Percentiles rank a stretch among this genome's conserved stretches.
Conservation (phyloP, 2,329 filamentous ascomycete genomes). For the Xylaria sp. region DNA sequence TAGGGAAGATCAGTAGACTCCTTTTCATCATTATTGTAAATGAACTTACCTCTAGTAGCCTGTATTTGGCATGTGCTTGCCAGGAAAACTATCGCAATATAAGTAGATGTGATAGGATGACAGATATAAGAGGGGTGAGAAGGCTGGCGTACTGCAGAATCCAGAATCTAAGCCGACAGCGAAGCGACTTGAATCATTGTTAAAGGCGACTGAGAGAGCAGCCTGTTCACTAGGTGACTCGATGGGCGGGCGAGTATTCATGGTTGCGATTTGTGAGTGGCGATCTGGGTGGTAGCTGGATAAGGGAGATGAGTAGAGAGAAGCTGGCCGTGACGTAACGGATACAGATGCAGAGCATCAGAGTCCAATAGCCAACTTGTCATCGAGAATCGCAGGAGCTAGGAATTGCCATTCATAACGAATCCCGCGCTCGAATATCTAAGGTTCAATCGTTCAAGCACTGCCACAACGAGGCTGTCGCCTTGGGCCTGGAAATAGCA, state of each 20-base stretch:
- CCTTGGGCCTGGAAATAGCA: constrained; percentile 14
- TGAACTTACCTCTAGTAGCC: constrained; percentile 58
- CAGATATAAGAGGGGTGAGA: neutral
- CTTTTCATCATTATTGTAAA: neutral
- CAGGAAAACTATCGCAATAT: constrained; percentile 70
- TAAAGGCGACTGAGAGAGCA: constrained; percentile 87
- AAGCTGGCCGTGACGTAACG: constrained; percentile 34
- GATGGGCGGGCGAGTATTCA: constrained; percentile 91
- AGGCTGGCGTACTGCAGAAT: constrained; percentile 75
- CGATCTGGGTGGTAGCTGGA: constrained; percentile 14
- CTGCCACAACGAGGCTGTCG: constrained; percentile 21
- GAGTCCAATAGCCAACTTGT: constrained; percentile 40
- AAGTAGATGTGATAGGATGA: constrained; percentile 40
- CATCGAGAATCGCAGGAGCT: constrained; percentile 29
- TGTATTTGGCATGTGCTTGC: constrained; percentile 78
- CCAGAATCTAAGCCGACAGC: constrained; percentile 87
- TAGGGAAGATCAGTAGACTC: constrained; percentile 10
- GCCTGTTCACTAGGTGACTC: constrained; percentile 79
- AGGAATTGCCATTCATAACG: constrained; percentile 24
- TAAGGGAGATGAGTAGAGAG: constrained; percentile 31
- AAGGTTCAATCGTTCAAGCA: constrained; percentile 7
- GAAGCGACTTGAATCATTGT: constrained; percentile 85
- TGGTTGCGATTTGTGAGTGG: constrained; percentile 55
- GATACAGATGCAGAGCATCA: constrained; percentile 43
- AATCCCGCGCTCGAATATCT: constrained; percentile 14